Base-by-base conservation (phyloP, 2,329 filamentous ascomycete genomes). In the Claviceps spartinae region DNA sequence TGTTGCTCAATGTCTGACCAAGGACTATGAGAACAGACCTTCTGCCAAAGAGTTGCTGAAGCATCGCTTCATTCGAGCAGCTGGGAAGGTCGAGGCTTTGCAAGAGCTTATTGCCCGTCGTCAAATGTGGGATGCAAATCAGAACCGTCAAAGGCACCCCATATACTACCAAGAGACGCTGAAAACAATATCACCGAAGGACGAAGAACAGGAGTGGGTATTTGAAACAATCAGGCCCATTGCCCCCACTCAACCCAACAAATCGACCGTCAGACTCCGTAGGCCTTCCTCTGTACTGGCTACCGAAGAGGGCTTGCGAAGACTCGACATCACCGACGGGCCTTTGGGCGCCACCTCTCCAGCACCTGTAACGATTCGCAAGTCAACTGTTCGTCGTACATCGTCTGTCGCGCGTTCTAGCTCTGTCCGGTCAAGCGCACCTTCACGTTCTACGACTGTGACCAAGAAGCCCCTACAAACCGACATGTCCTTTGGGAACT, bases 151-250 rank as follows among this genome's bases (percentile, higher is more conserved):
- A 49, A 80, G 77, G 52, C 85, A 88, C 61, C 78, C 85, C 1
- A 86, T 86, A 60, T 95, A 91, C 68, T 97, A 97, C 67, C 90
- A 95, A 61, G 91, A 97, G 70, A 95, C 91, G 3, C 74, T 97
- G 48, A 80, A 85, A 59, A 83, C 79, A 8, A 78, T 94, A 51
- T 75, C 78, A 2, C 75, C 79, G 2, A 81, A 74, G 58, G 74
- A 79, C 40, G 83, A 89, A 5, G 76, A 86, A 16, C 88, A 95
- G 57, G 90, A 87, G 57, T 97, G 91, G 91, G 85, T 95, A 2
- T 97, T 97, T 64, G 91, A 96, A 62, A 97, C 91, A 0, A 82
- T 97, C 63, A 93, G 87, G 66, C 88, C 86, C 0, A 73, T 83
- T 36, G 76, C 60, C 36, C 24, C 48, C 1, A 20, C 14, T 1